Base-by-base conservation (phyloP, 805 yeast genomes). In the Dipodascus albidus region DNA sequence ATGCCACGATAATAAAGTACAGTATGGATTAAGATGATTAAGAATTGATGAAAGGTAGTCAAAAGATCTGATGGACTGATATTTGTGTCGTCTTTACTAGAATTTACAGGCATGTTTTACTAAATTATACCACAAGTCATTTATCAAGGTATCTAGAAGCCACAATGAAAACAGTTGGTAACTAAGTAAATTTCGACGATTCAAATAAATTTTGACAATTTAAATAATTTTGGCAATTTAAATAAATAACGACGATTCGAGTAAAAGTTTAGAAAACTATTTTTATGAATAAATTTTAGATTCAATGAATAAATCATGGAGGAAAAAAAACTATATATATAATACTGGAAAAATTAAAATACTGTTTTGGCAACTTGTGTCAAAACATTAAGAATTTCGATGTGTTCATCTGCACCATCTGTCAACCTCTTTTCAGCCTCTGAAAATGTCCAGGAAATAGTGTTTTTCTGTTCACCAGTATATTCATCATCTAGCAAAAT, bases 381-480 rank as follows among this genome's bases (percentile, higher is more conserved):
- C 27, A 80, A 61, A 59, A 88, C 72, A 60, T 86, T 85, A 59
- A 91, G 74, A 21, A 93, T 62, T 61, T 87, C 96, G 24, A 91
- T 70, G 55, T 85, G 87, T 65, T 91, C 99, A 62, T 89, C 95
- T 2, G 96, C 80, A 15, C 99, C 99, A 63, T 82, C 87, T 52
- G 82, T 77, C 53, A 91, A 72, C 52, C 82, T 77, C 50, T 79
- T 77, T 66, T 91, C 98, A 0, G 87, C 76, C 47, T 81, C 84
- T 60, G 89, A 87, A 23, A 93, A 67, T 3, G 80, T 68, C 62
- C 74, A 68, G 0, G 96, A 77, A 9, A 88, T 77, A 48, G 68
- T 62, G 63, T 81, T 85, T 64, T 91, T 93, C 56, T 80, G 80
- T 0, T 62, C 58, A 0, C 83, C 71, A 3, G 72, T 62, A 27